Conservation (phyloP, 805 yeast species). For the Spathaspora boniae region DNA sequence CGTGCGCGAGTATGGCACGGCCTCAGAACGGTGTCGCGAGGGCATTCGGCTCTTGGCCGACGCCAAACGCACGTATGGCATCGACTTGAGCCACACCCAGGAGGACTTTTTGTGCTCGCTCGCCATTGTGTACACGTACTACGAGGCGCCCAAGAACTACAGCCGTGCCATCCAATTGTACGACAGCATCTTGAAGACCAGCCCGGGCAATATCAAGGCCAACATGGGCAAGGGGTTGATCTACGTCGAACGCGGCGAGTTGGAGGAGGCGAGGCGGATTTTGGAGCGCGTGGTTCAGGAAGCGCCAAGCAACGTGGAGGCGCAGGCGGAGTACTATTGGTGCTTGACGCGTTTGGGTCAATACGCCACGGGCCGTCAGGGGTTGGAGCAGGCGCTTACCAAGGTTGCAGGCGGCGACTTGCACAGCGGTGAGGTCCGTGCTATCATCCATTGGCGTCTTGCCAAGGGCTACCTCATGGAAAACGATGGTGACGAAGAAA, state of each 20-base stretch:
- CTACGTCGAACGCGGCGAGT: slow-evolving; percentile 59
- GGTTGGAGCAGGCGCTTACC: slow-evolving; percentile 42
- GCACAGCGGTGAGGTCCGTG: slow-evolving; percentile 52
- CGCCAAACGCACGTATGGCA: slow-evolving; percentile 43
- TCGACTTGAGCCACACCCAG: slow-evolving; percentile 48
- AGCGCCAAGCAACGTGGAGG: slow-evolving; percentile 53
- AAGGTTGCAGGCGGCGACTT: slow-evolving; percentile 49
- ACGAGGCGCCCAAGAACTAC: slow-evolving; percentile 88
- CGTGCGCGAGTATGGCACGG: slow-evolving; percentile 59
- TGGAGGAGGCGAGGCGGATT: slow-evolving; percentile 50
- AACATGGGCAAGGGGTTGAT: slow-evolving; percentile 81
- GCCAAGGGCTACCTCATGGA: slow-evolving; percentile 58
- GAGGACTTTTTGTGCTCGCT: slow-evolving; percentile 59
- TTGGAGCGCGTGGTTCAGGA: slow-evolving; percentile 49
- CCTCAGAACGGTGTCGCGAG: slow-evolving; percentile 54
- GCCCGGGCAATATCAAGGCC: slow-evolving; percentile 53
- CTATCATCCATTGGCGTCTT: slow-evolving; percentile 66
- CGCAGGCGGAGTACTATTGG: slow-evolving; percentile 75
- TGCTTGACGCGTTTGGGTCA: slow-evolving; percentile 58
- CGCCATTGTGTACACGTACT: slow-evolving; percentile 76
- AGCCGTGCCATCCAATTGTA: slow-evolving; percentile 69
- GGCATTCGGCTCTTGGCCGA: slow-evolving; percentile 57
- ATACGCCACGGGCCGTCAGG: slow-evolving; percentile 48
- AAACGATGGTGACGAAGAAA: slow-evolving; percentile 13
- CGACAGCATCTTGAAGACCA: slow-evolving; percentile 49